Percentiles rank a stretch among this genome's conserved stretches.
These are phyloP conservation scores for Wickerhamiella nectarea DNA, from an alignment of 805 yeast species.

Conservation along the genomic window DNA sequence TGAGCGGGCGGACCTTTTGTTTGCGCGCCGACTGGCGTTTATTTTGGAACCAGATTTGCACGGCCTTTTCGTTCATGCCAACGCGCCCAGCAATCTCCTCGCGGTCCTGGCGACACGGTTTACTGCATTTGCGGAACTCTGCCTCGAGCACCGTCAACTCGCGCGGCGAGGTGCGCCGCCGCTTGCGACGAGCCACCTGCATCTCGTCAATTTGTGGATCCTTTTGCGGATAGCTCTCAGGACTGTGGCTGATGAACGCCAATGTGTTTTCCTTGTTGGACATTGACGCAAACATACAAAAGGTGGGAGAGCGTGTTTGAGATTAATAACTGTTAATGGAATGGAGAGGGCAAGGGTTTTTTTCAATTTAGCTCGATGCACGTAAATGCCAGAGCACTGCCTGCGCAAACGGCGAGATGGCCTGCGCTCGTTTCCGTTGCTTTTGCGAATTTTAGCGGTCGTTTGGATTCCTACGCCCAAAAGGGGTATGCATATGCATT, in stretches of 20 bases:
- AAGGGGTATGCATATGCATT: no score
- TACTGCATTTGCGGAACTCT: slow-evolving; percentile 62
- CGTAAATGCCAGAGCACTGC: no score
- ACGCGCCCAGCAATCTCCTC: slow-evolving; percentile 66
- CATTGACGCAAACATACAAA: not conserved
- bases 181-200: slow-evolving; percentile 83
- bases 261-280: slow-evolving; percentile 9
- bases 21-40: slow-evolving; percentile 45
- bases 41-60: slow-evolving; percentile 97
- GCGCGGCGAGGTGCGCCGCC: slow-evolving; percentile 86
- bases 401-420: no score
- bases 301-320: not conserved
- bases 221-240: slow-evolving; percentile 68
- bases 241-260: slow-evolving; percentile 90
- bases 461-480: no score
- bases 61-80: slow-evolving; percentile 93
- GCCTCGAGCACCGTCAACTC: slow-evolving; percentile 70
- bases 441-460: no score
- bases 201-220: slow-evolving; percentile 74
- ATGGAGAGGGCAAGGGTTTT: not conserved
- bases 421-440: no score
- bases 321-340: not conserved
- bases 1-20: slow-evolving; percentile 2
- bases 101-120: slow-evolving; percentile 70
- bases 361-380: not conserved